phyloP scores from a whole-genome alignment of 306 rosid genomes.

The Sicyos edulis region DNA sequence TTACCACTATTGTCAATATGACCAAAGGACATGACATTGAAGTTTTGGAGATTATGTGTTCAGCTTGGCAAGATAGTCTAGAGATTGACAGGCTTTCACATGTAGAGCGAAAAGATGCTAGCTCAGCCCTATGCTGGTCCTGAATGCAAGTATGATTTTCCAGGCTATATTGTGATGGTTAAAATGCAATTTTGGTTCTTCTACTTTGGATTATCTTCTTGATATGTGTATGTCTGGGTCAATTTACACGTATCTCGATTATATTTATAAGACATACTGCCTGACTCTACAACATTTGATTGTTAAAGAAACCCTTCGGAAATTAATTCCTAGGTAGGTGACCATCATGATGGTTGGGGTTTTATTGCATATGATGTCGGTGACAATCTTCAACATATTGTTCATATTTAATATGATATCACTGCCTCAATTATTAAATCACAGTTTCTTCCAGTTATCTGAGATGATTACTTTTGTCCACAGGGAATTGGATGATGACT shows the following conservation, averaged over 20 bases:
- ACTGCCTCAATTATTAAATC: not conserved
- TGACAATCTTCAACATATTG: conserved; percentile 1
- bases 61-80: conserved; percentile 72
- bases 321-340: no score
- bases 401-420: not conserved
- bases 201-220: no score
- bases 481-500: conserved; percentile 86
- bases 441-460: not conserved
- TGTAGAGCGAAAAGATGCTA: conserved; percentile 24
- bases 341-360: no score
- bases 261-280: no score
- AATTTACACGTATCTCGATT: no score
- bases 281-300: no score
- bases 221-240: no score
- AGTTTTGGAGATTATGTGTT: conserved; percentile 63
- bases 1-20: conserved; percentile 54
- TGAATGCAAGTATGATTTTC: conserved; percentile 55
- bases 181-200: no score
- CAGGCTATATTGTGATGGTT: not conserved
- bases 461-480: conserved; percentile 16
- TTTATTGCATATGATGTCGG: conserved; percentile 17
- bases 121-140: conserved; percentile 70
- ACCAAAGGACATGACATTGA: conserved; percentile 43
- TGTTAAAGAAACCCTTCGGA: no score
- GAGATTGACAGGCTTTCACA: conserved; percentile 50